Conservation (phyloP, 2,329 filamentous ascomycete genomes). For the Xylariales sp. region DNA sequence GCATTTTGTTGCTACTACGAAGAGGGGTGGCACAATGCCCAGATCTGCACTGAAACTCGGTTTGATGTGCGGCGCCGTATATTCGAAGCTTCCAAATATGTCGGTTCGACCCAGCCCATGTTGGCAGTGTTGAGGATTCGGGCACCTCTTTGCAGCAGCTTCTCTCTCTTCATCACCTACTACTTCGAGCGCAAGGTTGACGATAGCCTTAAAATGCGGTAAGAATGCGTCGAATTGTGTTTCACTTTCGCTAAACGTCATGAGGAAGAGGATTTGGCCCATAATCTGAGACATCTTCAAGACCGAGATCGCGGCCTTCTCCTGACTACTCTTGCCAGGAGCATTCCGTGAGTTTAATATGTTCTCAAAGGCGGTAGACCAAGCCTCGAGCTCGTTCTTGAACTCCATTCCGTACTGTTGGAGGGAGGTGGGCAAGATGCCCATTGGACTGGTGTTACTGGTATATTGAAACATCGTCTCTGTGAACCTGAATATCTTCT, state of each 20-base stretch:
- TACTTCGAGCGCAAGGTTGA: conserved; percentile 54
- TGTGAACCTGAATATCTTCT: conserved; percentile 54
- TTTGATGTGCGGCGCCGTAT: conserved; percentile 48
- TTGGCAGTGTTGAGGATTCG: conserved; percentile 36
- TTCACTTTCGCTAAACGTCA: conserved; percentile 57
- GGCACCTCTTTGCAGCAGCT: conserved; percentile 41
- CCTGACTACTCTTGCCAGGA: conserved; percentile 46
- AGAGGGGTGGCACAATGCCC: conserved; percentile 61
- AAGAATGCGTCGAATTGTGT: conserved; percentile 53
- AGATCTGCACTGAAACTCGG: conserved; percentile 61
- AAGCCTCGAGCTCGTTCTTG: conserved; percentile 46
- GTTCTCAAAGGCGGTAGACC: conserved; percentile 52
- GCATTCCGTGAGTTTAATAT: conserved; percentile 45
- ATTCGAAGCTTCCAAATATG: conserved; percentile 36
- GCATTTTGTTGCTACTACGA: conserved; percentile 63
- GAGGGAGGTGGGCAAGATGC: conserved; percentile 45
- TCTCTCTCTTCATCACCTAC: conserved; percentile 53
- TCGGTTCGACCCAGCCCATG: conserved; percentile 33
- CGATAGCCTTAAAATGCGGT: conserved; percentile 48
- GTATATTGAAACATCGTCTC: conserved; percentile 47
- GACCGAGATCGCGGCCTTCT: conserved; percentile 56
- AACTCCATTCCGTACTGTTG: conserved; percentile 44
- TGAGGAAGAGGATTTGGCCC: conserved; percentile 51
- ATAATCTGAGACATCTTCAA: conserved; percentile 61
- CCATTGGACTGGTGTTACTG: conserved; percentile 45